Percentiles rank a stretch among this genome's conserved stretches.
phyloP scores from a whole-genome alignment of 495 filamentous ascomycete species.

The Thermothielavioides terrestris region DNA sequence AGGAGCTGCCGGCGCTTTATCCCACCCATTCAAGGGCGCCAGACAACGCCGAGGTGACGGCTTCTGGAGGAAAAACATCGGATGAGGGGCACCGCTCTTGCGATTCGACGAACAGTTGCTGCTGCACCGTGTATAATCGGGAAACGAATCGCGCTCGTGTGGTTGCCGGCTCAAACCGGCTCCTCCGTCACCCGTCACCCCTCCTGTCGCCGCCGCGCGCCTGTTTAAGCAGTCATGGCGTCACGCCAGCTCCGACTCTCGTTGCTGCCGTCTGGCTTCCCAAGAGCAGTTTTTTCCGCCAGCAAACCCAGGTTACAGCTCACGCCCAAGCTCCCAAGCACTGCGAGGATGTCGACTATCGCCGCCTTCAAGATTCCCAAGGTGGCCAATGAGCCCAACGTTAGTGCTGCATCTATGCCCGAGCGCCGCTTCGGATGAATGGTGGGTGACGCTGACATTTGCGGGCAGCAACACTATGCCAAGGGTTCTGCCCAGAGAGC shows the following conservation, averaged over 20 bases:
- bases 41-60: background rate
- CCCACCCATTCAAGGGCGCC: background rate
- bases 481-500: constrained; percentile 71
- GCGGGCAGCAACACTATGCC: constrained; percentile 71
- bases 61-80: background rate
- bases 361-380: constrained; percentile 82
- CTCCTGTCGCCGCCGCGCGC: background rate
- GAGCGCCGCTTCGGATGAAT: background rate
- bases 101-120: constrained; percentile 2
- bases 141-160: background rate
- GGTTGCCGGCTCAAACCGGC: constrained; percentile 11
- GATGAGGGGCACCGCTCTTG: constrained; percentile 8
- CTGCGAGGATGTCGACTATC: constrained; percentile 31
- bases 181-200: background rate
- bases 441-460: constrained; percentile 14
- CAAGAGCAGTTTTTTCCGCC: constrained; percentile 11
- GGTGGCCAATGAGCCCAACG: constrained; percentile 88
- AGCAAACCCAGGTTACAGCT: constrained; percentile 13
- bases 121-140: background rate
- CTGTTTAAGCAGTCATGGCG: constrained; percentile 12
- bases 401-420: constrained; percentile 44
- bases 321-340: background rate
- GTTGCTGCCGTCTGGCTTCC: constrained; percentile 14
- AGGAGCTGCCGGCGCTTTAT: too few relatives aligned
- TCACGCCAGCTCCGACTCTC: constrained; percentile 13